A percentile compares a stretch with the other conserved stretches of the same genome.
These are phyloP conservation scores for Aspergillus sp. DNA, from an alignment of 2,329 filamentous ascomycete genomes.

Conservation along the genomic window DNA sequence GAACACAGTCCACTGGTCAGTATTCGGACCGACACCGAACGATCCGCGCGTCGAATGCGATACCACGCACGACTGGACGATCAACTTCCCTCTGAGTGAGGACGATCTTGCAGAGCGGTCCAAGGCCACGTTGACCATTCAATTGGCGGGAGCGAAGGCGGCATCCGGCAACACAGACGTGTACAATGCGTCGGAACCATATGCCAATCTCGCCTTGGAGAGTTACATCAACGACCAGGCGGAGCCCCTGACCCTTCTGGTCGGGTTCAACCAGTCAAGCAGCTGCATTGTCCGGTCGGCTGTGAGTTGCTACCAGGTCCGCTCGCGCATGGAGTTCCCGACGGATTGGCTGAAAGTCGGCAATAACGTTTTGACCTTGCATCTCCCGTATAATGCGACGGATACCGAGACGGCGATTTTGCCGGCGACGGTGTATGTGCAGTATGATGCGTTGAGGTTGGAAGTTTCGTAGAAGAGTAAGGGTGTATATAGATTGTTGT, in stretches of 20 bases:
- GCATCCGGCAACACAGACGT: constrained; percentile 64
- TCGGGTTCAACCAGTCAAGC: constrained; percentile 56
- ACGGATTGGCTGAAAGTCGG: constrained; percentile 52
- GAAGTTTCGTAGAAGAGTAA: constrained; percentile 46
- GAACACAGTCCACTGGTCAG: constrained; percentile 68
- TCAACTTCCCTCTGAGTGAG: constrained; percentile 54
- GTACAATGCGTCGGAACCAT: constrained; percentile 56
- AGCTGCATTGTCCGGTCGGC: constrained; percentile 64
- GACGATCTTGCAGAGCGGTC: constrained; percentile 46
- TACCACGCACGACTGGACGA: constrained; percentile 60
- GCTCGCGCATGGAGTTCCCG: constrained; percentile 63
- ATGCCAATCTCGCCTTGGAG: constrained; percentile 56
- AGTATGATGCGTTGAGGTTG: constrained; percentile 66
- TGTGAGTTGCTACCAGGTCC: constrained; percentile 63
- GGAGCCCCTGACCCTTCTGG: constrained; percentile 26
- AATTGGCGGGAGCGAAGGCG: constrained; percentile 64
- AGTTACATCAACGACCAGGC: constrained; percentile 51
- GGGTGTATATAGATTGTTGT: background rate
- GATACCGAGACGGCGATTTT: constrained; percentile 61
- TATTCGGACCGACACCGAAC: constrained; percentile 53
- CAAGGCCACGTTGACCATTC: constrained; percentile 62
- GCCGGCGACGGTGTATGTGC: constrained; percentile 60
- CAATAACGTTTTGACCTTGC: constrained; percentile 59
- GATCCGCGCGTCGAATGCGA: constrained; percentile 46
- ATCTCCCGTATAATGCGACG: constrained; percentile 61